Percentiles rank a stretch among this genome's conserved stretches.
These are phyloP conservation scores for Cryoendolithus antarcticus DNA, from an alignment of 2,329 filamentous ascomycete genomes.

Conservation along the genomic window DNA sequence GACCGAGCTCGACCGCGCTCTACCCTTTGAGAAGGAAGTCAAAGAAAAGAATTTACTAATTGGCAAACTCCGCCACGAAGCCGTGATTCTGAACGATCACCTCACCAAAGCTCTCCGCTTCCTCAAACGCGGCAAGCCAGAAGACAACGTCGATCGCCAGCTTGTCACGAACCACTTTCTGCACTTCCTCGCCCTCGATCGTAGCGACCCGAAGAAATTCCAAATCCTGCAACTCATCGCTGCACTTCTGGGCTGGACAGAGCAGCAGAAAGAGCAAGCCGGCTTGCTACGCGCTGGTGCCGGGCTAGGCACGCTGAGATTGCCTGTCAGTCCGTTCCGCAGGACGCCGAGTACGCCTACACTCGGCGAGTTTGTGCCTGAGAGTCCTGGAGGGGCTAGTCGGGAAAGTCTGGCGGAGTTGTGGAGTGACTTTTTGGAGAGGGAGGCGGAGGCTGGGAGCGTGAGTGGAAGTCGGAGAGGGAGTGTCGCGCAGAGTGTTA, in stretches of 20 bases:
- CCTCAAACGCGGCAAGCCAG: constrained; percentile 88
- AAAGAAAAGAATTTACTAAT: constrained; percentile 97
- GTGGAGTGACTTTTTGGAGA: constrained; percentile 88
- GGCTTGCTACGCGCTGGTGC: constrained; percentile 80
- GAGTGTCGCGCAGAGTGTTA: constrained; percentile 16
- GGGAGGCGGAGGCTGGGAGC: constrained; percentile 43
- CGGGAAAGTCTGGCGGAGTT: constrained; percentile 81
- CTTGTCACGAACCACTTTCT: constrained; percentile 95
- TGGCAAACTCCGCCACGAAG: constrained; percentile 89
- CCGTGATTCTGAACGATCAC: constrained; percentile 92
- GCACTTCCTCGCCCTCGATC: constrained; percentile 85
- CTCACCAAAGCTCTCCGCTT: constrained; percentile 90
- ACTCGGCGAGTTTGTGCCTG: constrained; percentile 64
- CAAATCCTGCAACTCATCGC: constrained; percentile 93
- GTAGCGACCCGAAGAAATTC: constrained; percentile 93
- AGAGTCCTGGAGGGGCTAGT: constrained; percentile 40
- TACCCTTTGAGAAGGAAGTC: constrained; percentile 91
- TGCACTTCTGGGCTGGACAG: constrained; percentile 80
- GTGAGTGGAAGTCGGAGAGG: constrained; percentile 16
- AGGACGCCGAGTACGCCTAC: constrained; percentile 81
- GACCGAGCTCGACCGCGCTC: constrained; percentile 66
- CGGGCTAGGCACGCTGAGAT: constrained; percentile 29
- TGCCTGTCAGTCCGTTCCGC: constrained; percentile 60
- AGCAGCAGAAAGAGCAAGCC: constrained; percentile 84
- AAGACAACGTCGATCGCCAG: constrained; percentile 96